Evolutionary conservation across 768 basidiomycete genomes (phyloP), one percentile per base, ranked within the genome.

Genomic region (Postia placenta): DNA sequence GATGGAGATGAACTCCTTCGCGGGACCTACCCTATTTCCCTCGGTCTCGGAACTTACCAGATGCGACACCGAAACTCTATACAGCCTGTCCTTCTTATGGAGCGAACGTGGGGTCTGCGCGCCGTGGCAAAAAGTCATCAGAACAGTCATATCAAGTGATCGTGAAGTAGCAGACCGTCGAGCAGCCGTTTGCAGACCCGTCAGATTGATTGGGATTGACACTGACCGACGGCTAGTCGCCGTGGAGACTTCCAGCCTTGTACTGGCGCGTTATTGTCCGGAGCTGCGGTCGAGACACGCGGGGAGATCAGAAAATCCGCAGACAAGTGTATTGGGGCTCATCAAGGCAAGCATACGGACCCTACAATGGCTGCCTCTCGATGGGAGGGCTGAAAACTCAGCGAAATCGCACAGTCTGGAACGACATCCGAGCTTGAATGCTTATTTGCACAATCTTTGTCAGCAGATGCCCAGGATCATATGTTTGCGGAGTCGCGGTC

Each of bases 11-110:
- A 39, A 23, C 38, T 27, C 25, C 39, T 48, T 48, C 47, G 47
- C 47, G 47, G 47, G 47, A 45, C 27, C 19, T 42, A 11, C 44
- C 28, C 27, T 5, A 11, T 20, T 14, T 9, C 23, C 42, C 25
- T 47, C 33, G 45, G 17, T 24, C 38, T 41, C 47, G 47, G 47
- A 33, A 48, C 23, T 48, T 48, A 48, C 47, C 47, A 43, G n/a
- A 22, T 26, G 22, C 26, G n/a, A 43, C 25, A 25, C 42, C 9
- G 11, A 28, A 25, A 24, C 24, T 3, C 42, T 22, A 43, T 22
- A 39, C 38, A 39, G 9, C 22, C 25, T 12, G 12, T 22, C 5
- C 4, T 38, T 20, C 38, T n/a, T 12, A 24, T 15, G 22, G 42
- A 7, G 42, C 42, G 42, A 43, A 43, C 26, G 42, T 43, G 42